These are phyloP conservation scores for Sugiyamaella japonica DNA, from an alignment of 1,139 yeast species.

Conservation along the genomic window DNA sequence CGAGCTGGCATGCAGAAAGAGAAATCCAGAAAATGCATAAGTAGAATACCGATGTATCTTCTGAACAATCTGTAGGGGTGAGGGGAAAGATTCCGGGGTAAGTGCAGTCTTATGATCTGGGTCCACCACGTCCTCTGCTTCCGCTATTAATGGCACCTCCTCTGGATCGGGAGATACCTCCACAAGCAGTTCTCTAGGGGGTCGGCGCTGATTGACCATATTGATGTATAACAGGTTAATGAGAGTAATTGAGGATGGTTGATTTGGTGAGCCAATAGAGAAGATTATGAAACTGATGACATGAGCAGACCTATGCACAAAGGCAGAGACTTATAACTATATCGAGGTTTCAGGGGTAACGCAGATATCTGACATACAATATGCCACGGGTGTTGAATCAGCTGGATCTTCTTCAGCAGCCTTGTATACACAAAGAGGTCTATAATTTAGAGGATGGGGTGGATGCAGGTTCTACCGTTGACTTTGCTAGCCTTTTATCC, in stretches of 20 bases:
- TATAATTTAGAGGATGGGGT: no score
- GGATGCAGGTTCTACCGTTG: no score
- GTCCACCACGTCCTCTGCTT: not conserved
- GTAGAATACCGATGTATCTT: slow-evolving; percentile 61
- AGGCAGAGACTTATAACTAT: not conserved
- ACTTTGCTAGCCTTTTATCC: no score
- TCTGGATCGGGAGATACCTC: slow-evolving; percentile 14
- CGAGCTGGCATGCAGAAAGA: slow-evolving; percentile 58
- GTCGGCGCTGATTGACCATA: slow-evolving; percentile 12
- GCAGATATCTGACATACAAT: no score
- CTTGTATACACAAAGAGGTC: no score
- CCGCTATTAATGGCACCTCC: not conserved
- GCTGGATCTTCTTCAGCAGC: no score
- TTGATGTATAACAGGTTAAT: not conserved
- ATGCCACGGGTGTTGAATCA: no score
- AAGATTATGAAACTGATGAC: not conserved
- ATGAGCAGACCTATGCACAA: not conserved
- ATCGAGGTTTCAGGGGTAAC: not conserved
- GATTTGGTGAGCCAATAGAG: not conserved
- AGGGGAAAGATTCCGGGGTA: not conserved
- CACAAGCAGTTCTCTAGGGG: slow-evolving; percentile 9
- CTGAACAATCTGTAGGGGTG: slow-evolving; percentile 15
- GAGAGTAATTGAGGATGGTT: not conserved
- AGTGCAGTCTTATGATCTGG: not conserved
- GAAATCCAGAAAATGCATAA: slow-evolving; percentile 56